Evolutionary conservation across 306 rosid species (phyloP).

Genomic region (Pterocarpus macrocarpus): DNA sequence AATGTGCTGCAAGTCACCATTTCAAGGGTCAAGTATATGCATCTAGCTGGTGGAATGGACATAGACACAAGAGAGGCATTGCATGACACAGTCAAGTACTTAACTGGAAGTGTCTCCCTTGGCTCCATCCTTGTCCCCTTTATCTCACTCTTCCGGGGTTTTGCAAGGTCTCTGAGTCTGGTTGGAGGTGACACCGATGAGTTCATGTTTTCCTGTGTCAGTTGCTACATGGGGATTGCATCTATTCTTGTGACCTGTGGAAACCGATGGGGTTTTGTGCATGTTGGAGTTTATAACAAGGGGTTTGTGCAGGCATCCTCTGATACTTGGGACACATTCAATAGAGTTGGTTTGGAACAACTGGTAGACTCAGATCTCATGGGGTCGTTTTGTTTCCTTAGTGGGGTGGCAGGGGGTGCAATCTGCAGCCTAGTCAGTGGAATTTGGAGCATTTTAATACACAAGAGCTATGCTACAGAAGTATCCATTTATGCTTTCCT

Average conservation of each 20-base stretch:
- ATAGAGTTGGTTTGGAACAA: slow-evolving; percentile 51
- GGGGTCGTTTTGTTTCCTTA: slow-evolving; percentile 73
- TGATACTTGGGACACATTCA: slow-evolving; percentile 72
- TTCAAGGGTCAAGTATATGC: slow-evolving; percentile 67
- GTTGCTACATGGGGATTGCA: slow-evolving; percentile 70
- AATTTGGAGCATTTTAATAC: slow-evolving; percentile 63
- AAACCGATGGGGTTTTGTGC: slow-evolving; percentile 87
- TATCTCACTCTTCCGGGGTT: slow-evolving; percentile 57
- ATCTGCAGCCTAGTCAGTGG: slow-evolving; percentile 73
- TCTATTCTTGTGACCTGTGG: slow-evolving; percentile 60
- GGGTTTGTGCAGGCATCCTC: slow-evolving; percentile 74
- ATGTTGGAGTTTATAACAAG: slow-evolving; percentile 68
- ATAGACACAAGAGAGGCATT: slow-evolving; percentile 55
- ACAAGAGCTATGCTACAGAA: slow-evolving; percentile 68
- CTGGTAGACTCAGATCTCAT: slow-evolving; percentile 77
- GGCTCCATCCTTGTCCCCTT: slow-evolving; percentile 72
- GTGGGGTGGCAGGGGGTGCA: slow-evolving; percentile 71
- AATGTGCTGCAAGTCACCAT: slow-evolving; percentile 64
- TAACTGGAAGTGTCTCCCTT: slow-evolving; percentile 62
- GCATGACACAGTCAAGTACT: slow-evolving; percentile 57
- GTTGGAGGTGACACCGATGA: slow-evolving; percentile 56
- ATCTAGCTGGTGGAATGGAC: slow-evolving; percentile 46
- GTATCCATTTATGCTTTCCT: slow-evolving; percentile 68
- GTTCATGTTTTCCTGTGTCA: slow-evolving; percentile 78
- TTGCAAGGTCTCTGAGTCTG: slow-evolving; percentile 59